Evolutionary conservation across 768 basidiomycete genomes (phyloP), one percentile per base, ranked within the genome.

Genomic region (Clitopilus hobsonii): DNA sequence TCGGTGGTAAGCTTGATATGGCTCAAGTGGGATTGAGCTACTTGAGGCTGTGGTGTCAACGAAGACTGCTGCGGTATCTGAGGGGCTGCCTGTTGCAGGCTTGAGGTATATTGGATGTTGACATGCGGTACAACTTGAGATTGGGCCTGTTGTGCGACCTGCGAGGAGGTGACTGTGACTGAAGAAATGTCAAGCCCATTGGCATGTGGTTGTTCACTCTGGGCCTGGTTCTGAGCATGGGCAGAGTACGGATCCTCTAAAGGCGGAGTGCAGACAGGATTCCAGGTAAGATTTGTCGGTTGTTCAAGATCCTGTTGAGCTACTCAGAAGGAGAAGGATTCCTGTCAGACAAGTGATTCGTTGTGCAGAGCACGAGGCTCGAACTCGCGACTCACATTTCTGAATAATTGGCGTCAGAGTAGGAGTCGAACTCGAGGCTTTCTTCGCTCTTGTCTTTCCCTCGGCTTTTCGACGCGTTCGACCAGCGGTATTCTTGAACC

Each of bases 401-500:
- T 45, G 41, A 18, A 45, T 10, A 20, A 45, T 18, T n/a, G n/a
- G 18, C 6, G 22, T 10, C 22, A 18, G 41, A 45, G 32, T n/a
- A n/a, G 32, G 32, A 36, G 32, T 36, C 22, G 41, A 45, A 23
- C 41, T 23, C 16, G 10, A 10, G 1, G 71, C 63, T 59, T 77
- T 80, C 65, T 80, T 83, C 32, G 81, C 74, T 41, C 81, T 72
- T 1, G 80, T 76, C 24, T 78, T 71, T 5, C 82, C 82, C 57
- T 83, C 83, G 45, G 78, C 69, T 64, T 83, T 83, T 48, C 83
- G 72, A 53, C 83, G 72, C 6, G 78, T 81, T 27, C 84, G 74
- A 5, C 84, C 84, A 53, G 83, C 79, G 16, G 84, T 84, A 65
- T 86, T 86, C 70, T 86, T 86, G 70, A 83, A 86, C 84, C 84